Conservation (phyloP, 2,329 filamentous ascomycete species). For the Lasiodiplodia hormozganensis region DNA sequence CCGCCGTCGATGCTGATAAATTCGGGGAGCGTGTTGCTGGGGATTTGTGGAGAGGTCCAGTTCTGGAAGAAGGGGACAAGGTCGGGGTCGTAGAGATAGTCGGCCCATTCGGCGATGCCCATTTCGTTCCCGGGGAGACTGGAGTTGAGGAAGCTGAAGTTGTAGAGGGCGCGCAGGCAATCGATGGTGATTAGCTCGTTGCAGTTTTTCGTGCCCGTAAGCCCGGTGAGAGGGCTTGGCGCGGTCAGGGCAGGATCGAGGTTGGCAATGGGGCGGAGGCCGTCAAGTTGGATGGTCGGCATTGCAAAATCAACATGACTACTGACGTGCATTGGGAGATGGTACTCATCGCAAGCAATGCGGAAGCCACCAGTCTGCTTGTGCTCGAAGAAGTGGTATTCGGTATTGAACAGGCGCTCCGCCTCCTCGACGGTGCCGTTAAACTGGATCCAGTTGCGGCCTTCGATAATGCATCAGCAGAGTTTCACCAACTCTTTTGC, state of each 20-base stretch:
- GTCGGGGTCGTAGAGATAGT: slow-evolving; percentile 35
- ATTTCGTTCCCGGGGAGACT: slow-evolving; percentile 13
- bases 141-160: slow-evolving; percentile 36
- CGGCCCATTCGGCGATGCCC: slow-evolving; percentile 29
- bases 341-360: slow-evolving; percentile 51
- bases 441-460: slow-evolving; percentile 48
- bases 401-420: slow-evolving; percentile 47
- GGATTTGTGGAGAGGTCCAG: slow-evolving; percentile 44
- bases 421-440: slow-evolving; percentile 46
- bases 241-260: background rate
- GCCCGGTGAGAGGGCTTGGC: slow-evolving; percentile 32
- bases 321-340: slow-evolving; percentile 36
- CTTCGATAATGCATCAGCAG: background rate
- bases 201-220: slow-evolving; percentile 50
- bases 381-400: slow-evolving; percentile 50
- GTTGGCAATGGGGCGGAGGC: background rate
- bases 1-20: slow-evolving; percentile 57
- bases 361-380: slow-evolving; percentile 40
- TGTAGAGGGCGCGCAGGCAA: slow-evolving; percentile 53
- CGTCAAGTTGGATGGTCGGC: slow-evolving; percentile 51
- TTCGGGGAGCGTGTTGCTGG: slow-evolving; percentile 52
- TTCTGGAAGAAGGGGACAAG: slow-evolving; percentile 47
- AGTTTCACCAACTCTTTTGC: no score
- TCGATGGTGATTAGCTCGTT: slow-evolving; percentile 63
- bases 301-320: slow-evolving; percentile 44